Evolutionary conservation across 1,284 basidiomycete genomes (phyloP).

Genomic region (Tetrapyrgos nigripes): DNA sequence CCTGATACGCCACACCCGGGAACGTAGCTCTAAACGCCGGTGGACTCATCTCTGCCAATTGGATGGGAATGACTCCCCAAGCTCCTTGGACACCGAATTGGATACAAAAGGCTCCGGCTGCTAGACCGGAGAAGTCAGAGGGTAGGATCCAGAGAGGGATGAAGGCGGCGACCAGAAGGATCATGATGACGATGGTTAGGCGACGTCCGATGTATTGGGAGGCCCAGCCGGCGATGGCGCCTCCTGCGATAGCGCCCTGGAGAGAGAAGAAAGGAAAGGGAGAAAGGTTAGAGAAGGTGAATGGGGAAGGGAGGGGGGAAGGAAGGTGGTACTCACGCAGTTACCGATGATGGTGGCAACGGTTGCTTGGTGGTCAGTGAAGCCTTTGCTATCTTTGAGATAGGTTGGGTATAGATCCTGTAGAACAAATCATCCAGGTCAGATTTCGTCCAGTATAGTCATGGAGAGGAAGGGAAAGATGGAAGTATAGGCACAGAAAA

Average conservation of each 20-base stretch:
- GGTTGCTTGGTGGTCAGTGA: constrained; percentile 67
- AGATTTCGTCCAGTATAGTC: neutral
- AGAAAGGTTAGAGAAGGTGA: too few species aligned
- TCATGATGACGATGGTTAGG: constrained; percentile 78
- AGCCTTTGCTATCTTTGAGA: constrained; percentile 66
- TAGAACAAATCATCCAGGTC: neutral
- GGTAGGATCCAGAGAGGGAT: constrained; percentile 91
- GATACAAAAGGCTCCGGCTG: constrained; percentile 85
- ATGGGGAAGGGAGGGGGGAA: neutral
- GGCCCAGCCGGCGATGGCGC: constrained; percentile 76
- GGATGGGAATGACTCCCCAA: constrained; percentile 87
- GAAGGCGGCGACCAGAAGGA: constrained; percentile 67
- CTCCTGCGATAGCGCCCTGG: constrained; percentile 53
- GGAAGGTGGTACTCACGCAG: constrained; percentile 56
- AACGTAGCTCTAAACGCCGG: constrained; percentile 94
- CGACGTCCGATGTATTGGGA: constrained; percentile 91
- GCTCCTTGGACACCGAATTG: constrained; percentile 89
- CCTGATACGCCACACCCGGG: constrained; percentile 92
- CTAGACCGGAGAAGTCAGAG: constrained; percentile 61
- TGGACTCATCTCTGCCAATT: constrained; percentile 88
- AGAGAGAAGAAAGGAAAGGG: constrained; percentile 4
- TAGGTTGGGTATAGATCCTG: constrained; percentile 85
- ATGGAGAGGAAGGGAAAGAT: neutral
- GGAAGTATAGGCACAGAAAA: neutral
- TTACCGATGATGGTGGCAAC: constrained; percentile 93